These are phyloP conservation scores for Monilinia laxa DNA, from an alignment of 2,329 filamentous ascomycete species.

Conservation along the genomic window DNA sequence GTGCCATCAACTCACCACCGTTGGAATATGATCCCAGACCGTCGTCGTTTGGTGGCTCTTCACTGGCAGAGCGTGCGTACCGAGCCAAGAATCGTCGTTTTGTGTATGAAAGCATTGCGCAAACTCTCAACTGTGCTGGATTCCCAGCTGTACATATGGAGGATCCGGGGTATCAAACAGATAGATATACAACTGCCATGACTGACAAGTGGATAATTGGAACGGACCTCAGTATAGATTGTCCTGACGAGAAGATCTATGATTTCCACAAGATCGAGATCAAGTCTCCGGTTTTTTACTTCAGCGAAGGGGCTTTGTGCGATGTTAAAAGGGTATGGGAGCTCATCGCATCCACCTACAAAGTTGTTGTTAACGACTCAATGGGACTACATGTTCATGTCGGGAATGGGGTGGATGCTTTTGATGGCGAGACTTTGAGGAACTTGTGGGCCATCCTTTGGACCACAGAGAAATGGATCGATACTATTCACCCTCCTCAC, in stretches of 20 bases:
- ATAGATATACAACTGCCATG: background rate
- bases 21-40: background rate
- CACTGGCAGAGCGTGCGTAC: background rate
- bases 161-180: background rate
- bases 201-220: constrained; percentile 14
- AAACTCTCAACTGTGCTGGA: background rate
- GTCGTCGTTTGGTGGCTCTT: background rate
- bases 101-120: constrained; percentile 13
- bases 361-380: constrained; percentile 31
- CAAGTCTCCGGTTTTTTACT: constrained; percentile 18
- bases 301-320: constrained; percentile 2
- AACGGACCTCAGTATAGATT: background rate
- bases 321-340: constrained; percentile 3
- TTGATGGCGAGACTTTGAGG: constrained; percentile 33
- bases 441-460: constrained; percentile 36
- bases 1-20: background rate
- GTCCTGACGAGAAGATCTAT: constrained; percentile 1
- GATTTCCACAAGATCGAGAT: constrained; percentile 14
- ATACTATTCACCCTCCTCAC: constrained; percentile 33
- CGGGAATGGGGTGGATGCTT: constrained; percentile 36
- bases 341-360: constrained; percentile 27
- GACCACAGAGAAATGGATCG: constrained; percentile 37
- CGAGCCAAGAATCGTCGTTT: background rate
- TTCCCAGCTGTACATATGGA: constrained; percentile 10
- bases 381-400: constrained; percentile 41